phyloP scores from a whole-genome alignment of 176 grass and related monocot genomes.

The Oryza punctata region DNA sequence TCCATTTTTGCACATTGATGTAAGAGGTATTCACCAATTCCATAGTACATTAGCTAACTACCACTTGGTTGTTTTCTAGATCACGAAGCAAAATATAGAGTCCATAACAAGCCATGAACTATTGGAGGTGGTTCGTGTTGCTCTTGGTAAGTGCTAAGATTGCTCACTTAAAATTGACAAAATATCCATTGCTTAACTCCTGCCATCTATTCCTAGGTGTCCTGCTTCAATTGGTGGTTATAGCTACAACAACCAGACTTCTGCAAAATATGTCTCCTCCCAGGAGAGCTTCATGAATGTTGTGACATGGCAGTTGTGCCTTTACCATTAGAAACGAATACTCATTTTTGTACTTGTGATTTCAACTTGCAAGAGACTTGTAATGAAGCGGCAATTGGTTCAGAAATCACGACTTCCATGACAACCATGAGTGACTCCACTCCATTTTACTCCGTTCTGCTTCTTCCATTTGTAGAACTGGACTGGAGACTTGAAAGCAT shows the following conservation, averaged over 20 bases:
- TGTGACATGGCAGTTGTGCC: background rate
- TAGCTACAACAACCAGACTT: constrained; percentile 67
- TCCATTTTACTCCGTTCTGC: background rate
- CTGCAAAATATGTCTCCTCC: constrained; percentile 86
- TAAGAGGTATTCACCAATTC: background rate
- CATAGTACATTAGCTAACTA: background rate
- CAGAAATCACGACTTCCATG: background rate
- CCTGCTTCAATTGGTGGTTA: constrained; percentile 65
- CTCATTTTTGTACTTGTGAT: background rate
- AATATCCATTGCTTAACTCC: constrained; percentile 20
- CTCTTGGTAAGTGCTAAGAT: constrained; percentile 52
- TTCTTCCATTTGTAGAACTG: background rate
- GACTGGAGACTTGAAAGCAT: background rate
- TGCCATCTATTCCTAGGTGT: constrained; percentile 47
- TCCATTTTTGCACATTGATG: constrained; percentile 6
- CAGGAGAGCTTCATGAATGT: constrained; percentile 62
- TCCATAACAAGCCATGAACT: constrained; percentile 65
- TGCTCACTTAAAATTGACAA: constrained; percentile 11
- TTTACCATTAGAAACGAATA: constrained; percentile 22
- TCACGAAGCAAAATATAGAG: constrained; percentile 48
- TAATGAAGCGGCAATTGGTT: constrained; percentile 12
- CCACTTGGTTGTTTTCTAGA: constrained; percentile 39
- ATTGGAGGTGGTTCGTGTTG: constrained; percentile 46
- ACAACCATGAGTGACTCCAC: background rate
- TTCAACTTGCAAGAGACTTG: background rate